Percentiles rank a stretch among this genome's conserved stretches.
Conservation (phyloP, 2,329 filamentous ascomycete species). For the Colletotrichum navitas region DNA sequence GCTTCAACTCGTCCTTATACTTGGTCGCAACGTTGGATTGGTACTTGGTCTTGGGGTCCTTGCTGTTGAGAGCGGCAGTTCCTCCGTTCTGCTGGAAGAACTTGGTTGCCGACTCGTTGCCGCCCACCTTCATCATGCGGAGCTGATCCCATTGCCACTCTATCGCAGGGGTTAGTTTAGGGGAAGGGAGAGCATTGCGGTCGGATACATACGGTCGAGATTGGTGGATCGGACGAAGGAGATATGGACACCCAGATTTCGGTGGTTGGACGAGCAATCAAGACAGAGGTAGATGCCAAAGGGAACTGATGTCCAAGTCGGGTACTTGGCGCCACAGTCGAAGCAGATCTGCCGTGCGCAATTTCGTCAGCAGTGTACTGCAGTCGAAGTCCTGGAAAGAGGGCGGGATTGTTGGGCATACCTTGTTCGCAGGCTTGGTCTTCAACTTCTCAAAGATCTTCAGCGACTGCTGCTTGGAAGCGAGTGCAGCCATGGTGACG, state of each 20-base stretch:
- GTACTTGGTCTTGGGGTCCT: constrained; percentile 97
- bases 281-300: constrained; percentile 98
- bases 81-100: constrained; percentile 98
- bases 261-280: constrained; percentile 96
- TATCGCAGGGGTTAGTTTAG: constrained; percentile 50
- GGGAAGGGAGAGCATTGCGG: constrained; percentile 9
- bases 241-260: constrained; percentile 98
- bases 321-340: constrained; percentile 97
- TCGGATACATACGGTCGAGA: constrained; percentile 84
- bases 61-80: constrained; percentile 92
- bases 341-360: constrained; percentile 82
- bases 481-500: constrained; percentile 73
- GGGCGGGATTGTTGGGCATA: constrained; percentile 55
- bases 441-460: constrained; percentile 99
- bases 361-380: constrained; percentile 41
- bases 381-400: constrained; percentile 36
- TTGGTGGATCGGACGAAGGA: constrained; percentile 99
- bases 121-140: constrained; percentile 96
- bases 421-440: constrained; percentile 94
- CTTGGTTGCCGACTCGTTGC: constrained; percentile 97
- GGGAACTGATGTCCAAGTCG: constrained; percentile 97
- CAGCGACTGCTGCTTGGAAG: constrained; percentile 94
- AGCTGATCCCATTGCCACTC: constrained; percentile 99
- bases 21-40: constrained; percentile 92
- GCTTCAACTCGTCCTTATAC: constrained; percentile 97